Evolutionary conservation across 345 rosid species (phyloP), one percentile per base, ranked within the genome.

Genomic region (Citrus maxima): DNA sequence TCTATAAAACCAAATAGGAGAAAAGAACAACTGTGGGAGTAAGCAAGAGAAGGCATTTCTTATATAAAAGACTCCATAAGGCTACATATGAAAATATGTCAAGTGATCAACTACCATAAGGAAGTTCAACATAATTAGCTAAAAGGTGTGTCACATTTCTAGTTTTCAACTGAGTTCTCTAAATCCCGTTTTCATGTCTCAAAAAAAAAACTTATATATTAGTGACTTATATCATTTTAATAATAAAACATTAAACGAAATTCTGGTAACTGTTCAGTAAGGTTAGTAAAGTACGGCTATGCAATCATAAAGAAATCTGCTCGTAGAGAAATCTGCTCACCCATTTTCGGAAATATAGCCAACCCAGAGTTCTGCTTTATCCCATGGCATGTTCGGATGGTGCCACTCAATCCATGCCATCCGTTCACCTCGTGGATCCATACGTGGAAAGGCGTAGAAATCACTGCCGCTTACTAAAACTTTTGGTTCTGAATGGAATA

Each of bases 371-470:
- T 96, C 92, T 25, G 99, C 61, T 87, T 87, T 91, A 80, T 96
- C 99, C 99, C 99, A 94, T 18, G 97, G 97, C 98, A 93, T 94
- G 83, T 90, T 91, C 61, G 99, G 98, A 77, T 91, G 98, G 70
- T 87, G 81, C 98, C 99, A 96, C 75, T 89, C 91, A 63, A 96
- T 88, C 99, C 99, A 96, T 19, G 98, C 98, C 58, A 96, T 80
- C 67, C 90, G 80, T 85, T 89, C 93, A 72, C 88, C 82, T 72
- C 88, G 87, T 10, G 90, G 81, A 58, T 96, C 97, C 70, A 96
- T 30, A 3, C 97, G 97, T n/a, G 99, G 98, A 81, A 91, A 96
- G 19, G 97, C 98, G 88, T 92, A 94, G 88, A 96, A 96, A 82
- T 96, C 99, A 80, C 86, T 91, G 82, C 95, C 98, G 32, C 89